A percentile compares a stretch with the other conserved stretches of the same genome.
phyloP scores from a whole-genome alignment of 345 rosid species.

The Hypericum androsaemum region DNA sequence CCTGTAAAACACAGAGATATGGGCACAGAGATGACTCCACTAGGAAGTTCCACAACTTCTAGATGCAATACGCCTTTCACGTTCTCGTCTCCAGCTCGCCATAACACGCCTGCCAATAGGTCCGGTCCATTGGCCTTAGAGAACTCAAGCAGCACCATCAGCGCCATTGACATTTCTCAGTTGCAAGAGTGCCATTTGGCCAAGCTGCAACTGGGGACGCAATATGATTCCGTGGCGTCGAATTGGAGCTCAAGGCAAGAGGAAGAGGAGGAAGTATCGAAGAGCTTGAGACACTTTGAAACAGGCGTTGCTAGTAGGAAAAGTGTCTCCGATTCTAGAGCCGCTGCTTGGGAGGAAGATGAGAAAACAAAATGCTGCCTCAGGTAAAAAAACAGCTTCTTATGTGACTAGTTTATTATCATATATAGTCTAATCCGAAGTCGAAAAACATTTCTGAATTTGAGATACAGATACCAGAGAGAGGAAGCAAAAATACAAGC shows the following conservation, averaged over 20 bases:
- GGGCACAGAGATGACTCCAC: constrained; percentile 93
- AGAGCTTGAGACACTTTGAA: constrained; percentile 74
- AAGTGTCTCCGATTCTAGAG: constrained; percentile 52
- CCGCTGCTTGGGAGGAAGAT: constrained; percentile 68
- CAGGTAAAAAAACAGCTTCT: constrained; percentile 51
- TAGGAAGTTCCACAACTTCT: constrained; percentile 71
- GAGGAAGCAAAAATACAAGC: constrained; percentile 94
- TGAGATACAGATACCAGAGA: constrained; percentile 58
- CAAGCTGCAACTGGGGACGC: constrained; percentile 55
- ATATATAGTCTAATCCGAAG: not conserved
- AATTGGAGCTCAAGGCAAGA: constrained; percentile 93
- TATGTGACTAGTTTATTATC: too few species aligned
- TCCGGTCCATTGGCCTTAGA: constrained; percentile 66
- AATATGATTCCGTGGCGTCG: constrained; percentile 46
- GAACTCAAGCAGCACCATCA: constrained; percentile 19
- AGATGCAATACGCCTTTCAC: constrained; percentile 72
- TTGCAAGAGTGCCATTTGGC: constrained; percentile 58
- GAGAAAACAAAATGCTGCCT: constrained; percentile 74
- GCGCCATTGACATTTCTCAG: constrained; percentile 52
- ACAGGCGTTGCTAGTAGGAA: constrained; percentile 33
- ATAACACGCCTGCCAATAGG: constrained; percentile 81
- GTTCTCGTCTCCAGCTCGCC: constrained; percentile 70
- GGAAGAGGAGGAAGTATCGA: constrained; percentile 80
- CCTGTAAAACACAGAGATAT: constrained; percentile 54
- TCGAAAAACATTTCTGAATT: constrained; percentile 4